Evolutionary conservation across 495 filamentous ascomycete genomes (phyloP).

Genomic region (Chlorociboria aeruginascens): DNA sequence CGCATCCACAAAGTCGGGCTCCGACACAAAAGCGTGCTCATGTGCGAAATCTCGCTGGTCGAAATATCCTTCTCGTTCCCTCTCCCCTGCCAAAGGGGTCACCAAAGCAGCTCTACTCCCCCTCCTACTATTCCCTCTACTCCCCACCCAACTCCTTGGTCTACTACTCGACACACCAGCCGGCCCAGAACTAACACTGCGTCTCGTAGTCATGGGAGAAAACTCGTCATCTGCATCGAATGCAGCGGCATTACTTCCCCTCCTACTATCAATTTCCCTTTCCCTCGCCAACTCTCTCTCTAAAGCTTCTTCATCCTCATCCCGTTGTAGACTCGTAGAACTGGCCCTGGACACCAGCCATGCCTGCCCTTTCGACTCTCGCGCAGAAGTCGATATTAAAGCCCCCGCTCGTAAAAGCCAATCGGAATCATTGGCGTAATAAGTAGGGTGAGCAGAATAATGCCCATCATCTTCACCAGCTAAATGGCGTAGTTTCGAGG

Average conservation of each 20-base stretch:
- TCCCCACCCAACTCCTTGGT: conserved; percentile 23
- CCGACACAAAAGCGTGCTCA: conserved; percentile 26
- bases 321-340: conserved; percentile 52
- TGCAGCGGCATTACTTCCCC: conserved; percentile 11
- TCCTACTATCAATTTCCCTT: conserved; percentile 14
- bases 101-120: conserved; percentile 28
- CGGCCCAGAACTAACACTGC: conserved; percentile 17
- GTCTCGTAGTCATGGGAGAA: conserved; percentile 22
- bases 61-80: conserved; percentile 37
- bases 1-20: conserved; percentile 49
- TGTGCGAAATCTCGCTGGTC: conserved; percentile 13
- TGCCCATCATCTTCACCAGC: conserved; percentile 2
- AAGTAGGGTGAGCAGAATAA: conserved; percentile 7
- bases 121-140: conserved; percentile 31
- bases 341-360: conserved; percentile 66
- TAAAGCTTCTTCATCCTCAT: conserved; percentile 34
- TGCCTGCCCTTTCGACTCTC: conserved; percentile 67
- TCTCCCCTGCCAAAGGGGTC: conserved; percentile 10
- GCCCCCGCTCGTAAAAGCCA: conserved; percentile 69
- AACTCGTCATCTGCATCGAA: conserved; percentile 25
- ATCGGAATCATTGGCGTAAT: conserved; percentile 39
- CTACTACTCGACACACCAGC: conserved; percentile 9
- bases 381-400: conserved; percentile 52
- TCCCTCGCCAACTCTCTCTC: conserved; percentile 29
- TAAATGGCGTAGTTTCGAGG: conserved; percentile 3